These are phyloP conservation scores for Miscanthus lutarioriparius DNA, from an alignment of 176 grass and related monocot species.

Conservation along the genomic window DNA sequence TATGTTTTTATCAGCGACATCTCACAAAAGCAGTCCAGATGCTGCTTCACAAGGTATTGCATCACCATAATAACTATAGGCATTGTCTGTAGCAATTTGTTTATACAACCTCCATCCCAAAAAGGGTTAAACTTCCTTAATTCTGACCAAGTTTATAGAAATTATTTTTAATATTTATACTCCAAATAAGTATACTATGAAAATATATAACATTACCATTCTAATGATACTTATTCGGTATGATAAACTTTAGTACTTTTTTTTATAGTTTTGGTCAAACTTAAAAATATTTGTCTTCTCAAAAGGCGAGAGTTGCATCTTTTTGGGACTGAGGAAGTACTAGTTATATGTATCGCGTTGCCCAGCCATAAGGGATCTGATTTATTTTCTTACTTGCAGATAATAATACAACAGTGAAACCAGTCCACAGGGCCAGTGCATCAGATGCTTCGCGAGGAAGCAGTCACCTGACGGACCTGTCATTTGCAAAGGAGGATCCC, in stretches of 20 bases:
- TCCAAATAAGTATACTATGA: not conserved
- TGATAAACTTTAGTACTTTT: not conserved
- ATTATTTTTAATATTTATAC: not conserved
- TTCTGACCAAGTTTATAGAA: not conserved
- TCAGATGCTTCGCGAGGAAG: constrained; percentile 44
- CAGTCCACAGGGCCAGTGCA: constrained; percentile 29
- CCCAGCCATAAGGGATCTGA: not conserved
- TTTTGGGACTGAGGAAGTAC: not conserved
- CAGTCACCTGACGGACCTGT: constrained; percentile 51
- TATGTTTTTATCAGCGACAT: constrained; percentile 54
- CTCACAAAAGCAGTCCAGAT: constrained; percentile 46
- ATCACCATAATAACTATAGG: not conserved
- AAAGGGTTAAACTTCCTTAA: not conserved
- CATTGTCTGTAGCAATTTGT: not conserved
- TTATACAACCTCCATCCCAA: not conserved
- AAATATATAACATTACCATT: not conserved
- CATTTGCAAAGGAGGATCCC: constrained; percentile 70
- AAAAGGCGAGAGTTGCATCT: not conserved
- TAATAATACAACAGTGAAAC: constrained; percentile 34
- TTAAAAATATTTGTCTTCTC: not conserved
- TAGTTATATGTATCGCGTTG: not conserved
- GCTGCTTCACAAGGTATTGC: constrained; percentile 40
- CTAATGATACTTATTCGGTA: not conserved
- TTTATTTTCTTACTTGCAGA: constrained; percentile 44
- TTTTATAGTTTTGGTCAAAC: not conserved